Conservation (phyloP, 352 stramenopile species). For the Phytopythium boreale region DNA sequence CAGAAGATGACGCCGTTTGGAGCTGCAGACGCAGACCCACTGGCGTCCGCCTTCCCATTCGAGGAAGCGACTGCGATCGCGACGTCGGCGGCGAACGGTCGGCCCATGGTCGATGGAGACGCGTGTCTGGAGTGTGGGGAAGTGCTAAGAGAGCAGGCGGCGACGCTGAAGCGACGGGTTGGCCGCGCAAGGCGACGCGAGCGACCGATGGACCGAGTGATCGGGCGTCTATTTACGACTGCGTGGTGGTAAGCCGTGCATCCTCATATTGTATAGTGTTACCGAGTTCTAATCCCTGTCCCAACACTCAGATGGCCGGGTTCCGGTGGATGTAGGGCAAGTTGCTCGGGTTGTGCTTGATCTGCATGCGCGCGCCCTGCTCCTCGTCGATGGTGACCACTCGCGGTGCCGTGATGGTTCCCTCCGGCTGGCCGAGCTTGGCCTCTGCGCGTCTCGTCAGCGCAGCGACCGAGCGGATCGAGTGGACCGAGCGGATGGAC, state of each 20-base stretch:
- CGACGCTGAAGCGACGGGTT: not conserved
- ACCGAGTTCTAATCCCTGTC: not conserved
- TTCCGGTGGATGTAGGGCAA: conserved; percentile 95
- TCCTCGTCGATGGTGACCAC: conserved; percentile 91
- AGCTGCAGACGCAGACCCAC: not conserved
- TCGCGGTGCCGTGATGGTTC: conserved; percentile 52
- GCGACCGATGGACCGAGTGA: not conserved
- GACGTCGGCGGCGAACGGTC: conserved; percentile 44
- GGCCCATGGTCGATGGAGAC: conserved; percentile 15
- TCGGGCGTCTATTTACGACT: not conserved
- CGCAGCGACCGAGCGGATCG: conserved; percentile 67
- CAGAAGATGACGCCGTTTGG: conserved; percentile 1
- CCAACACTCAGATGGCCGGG: conserved; percentile 71
- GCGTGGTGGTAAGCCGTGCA: not conserved
- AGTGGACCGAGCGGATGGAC: conserved; percentile 85
- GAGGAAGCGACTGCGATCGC: conserved; percentile 29
- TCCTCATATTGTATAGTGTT: not conserved
- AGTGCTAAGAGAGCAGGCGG: not conserved
- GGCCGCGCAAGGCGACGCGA: not conserved
- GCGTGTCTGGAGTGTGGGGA: not conserved
- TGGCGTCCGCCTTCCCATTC: not conserved
- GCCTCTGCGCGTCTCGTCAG: conserved; percentile 71
- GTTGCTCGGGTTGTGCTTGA: conserved; percentile 90
- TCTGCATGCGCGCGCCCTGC: conserved; percentile 78
- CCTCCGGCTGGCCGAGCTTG: conserved; percentile 44